These are phyloP conservation scores for Candida pseudocylindracea DNA, from an alignment of 1,139 yeast species.

Conservation along the genomic window DNA sequence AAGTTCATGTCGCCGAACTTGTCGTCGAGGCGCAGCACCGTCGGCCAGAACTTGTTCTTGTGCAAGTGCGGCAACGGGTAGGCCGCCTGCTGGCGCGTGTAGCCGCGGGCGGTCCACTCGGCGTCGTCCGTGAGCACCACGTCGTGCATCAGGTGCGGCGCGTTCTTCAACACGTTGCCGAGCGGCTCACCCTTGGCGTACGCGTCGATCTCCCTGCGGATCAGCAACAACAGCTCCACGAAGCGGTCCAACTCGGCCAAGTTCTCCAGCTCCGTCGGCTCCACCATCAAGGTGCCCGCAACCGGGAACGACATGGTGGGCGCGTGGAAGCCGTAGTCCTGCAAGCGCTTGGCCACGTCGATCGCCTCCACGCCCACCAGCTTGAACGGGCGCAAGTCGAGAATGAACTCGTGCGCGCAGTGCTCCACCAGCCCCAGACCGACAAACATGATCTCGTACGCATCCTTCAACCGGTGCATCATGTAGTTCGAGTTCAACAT, in stretches of 20 bases:
- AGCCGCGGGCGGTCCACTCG: conserved; percentile 68
- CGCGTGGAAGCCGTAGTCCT: conserved; percentile 96
- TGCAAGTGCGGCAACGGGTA: conserved; percentile 63
- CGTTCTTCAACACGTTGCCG: conserved; percentile 62
- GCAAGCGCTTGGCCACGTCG: conserved; percentile 89
- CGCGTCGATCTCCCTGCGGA: conserved; percentile 66
- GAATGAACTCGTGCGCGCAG: conserved; percentile 93
- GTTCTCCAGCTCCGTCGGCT: conserved; percentile 92
- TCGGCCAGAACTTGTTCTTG: conserved; percentile 80
- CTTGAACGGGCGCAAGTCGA: conserved; percentile 78
- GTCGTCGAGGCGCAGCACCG: conserved; percentile 81
- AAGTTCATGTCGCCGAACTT: conserved; percentile 85
- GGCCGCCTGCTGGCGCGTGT: conserved; percentile 84
- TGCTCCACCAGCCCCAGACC: conserved; percentile 24
- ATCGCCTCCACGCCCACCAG: conserved; percentile 74
- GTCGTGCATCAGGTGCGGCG: conserved; percentile 83
- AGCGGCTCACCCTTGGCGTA: conserved; percentile 41
- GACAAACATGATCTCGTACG: conserved; percentile 60
- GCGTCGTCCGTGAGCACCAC: conserved; percentile 29
- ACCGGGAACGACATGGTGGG: conserved; percentile 99
- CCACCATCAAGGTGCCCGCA: conserved; percentile 92
- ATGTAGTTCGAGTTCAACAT: conserved; percentile 91
- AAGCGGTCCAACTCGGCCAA: conserved; percentile 77
- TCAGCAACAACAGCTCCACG: conserved; percentile 67
- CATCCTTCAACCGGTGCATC: conserved; percentile 51